A percentile compares a stretch with the other conserved stretches of the same genome.
Evolutionary conservation across 305 asterid species (phyloP).

Genomic region (Rubia peregrina): DNA sequence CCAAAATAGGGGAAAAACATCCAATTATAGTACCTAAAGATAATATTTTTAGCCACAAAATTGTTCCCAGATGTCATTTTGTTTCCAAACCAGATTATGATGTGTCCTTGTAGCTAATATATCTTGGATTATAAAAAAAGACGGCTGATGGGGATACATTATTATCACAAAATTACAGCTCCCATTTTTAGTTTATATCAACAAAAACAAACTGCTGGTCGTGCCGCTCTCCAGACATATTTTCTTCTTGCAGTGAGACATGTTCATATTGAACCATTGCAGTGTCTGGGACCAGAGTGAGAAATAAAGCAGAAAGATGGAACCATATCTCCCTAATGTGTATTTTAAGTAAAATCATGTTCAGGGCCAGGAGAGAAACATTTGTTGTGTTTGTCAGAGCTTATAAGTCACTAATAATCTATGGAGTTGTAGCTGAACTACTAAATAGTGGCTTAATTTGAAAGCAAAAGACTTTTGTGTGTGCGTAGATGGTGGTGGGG

Average conservation of each 20-base stretch:
- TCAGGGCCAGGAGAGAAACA: background rate
- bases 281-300: background rate
- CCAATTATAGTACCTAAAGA: background rate
- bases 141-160: background rate
- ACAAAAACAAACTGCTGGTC: background rate
- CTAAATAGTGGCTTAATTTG: background rate
- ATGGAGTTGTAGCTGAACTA: background rate
- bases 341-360: background rate
- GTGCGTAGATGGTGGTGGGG: no score
- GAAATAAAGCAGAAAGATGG: background rate
- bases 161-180: background rate
- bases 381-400: background rate
- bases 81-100: no score
- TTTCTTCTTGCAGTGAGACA: background rate
- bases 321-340: background rate
- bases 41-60: background rate
- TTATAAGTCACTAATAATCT: background rate
- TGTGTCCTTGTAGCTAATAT: no score
- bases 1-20: background rate
- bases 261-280: background rate
- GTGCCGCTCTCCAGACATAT: background rate
- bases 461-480: background rate
- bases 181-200: background rate
- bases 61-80: background rate
- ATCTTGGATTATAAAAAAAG: background rate